Conservation (phyloP, 345 rosid species). For the Citrus reticulata region DNA sequence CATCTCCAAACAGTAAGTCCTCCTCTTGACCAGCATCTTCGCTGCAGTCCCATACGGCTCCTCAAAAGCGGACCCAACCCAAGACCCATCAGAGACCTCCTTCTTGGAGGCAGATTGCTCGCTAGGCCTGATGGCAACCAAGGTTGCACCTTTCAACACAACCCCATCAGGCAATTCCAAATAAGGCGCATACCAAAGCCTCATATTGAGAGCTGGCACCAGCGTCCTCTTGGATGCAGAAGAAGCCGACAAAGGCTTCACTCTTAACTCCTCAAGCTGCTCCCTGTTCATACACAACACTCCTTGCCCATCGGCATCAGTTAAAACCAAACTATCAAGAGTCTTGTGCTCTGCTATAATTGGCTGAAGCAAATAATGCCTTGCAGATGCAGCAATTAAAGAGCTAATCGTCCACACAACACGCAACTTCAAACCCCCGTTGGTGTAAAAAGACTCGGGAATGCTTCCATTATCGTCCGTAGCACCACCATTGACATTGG, state of each 20-base stretch:
- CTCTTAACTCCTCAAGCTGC: conserved; percentile 87
- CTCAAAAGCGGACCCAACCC: conserved; percentile 80
- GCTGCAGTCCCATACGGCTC: conserved; percentile 89
- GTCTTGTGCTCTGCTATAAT: conserved; percentile 87
- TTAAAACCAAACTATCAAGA: conserved; percentile 72
- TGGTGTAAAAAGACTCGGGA: conserved; percentile 93
- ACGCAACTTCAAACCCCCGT: conserved; percentile 83
- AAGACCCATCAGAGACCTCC: conserved; percentile 65
- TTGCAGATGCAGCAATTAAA: conserved; percentile 86
- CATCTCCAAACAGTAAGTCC: conserved; percentile 97
- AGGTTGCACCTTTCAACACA: conserved; percentile 82
- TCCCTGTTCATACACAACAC: conserved; percentile 87
- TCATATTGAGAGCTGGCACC: conserved; percentile 90
- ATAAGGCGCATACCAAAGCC: conserved; percentile 91
- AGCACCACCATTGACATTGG: conserved; percentile 1
- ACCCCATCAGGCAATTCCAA: conserved; percentile 80
- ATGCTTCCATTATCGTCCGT: conserved; percentile 80
- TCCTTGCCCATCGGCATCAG: conserved; percentile 91
- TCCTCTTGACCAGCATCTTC: conserved; percentile 83
- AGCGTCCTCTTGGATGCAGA: conserved; percentile 93
- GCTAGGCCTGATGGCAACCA: conserved; percentile 92
- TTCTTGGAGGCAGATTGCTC: conserved; percentile 55
- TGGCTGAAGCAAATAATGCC: conserved; percentile 87
- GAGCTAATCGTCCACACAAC: conserved; percentile 99
- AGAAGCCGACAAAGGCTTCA: conserved; percentile 87